These are phyloP conservation scores for Penicillium capsulatum DNA, from an alignment of 2,329 filamentous ascomycete genomes.

Conservation along the genomic window DNA sequence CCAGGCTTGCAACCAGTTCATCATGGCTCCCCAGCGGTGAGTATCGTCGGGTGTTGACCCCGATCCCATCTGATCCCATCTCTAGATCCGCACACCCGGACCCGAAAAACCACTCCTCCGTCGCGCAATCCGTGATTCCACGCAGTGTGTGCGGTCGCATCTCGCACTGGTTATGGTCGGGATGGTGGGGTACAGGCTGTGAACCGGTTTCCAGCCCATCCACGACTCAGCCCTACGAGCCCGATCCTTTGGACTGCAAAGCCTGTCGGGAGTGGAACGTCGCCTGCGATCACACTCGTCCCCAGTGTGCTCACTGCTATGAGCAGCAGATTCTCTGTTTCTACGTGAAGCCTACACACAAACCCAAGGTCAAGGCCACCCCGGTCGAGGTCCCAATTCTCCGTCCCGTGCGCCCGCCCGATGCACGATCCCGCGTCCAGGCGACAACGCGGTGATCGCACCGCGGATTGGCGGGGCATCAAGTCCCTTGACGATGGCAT, in stretches of 20 bases:
- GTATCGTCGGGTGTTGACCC: too few species aligned
- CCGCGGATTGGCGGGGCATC: too few species aligned
- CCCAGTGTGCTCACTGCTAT: constrained; percentile 31
- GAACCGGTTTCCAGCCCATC: constrained; percentile 1
- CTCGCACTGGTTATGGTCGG: constrained; percentile 22
- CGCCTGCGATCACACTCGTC: constrained; percentile 26
- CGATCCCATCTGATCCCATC: too few species aligned
- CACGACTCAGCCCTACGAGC: constrained; percentile 9
- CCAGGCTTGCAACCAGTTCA: too few species aligned
- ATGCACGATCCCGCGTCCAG: neutral
- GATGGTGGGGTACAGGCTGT: constrained; percentile 14
- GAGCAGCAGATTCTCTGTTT: constrained; percentile 34
- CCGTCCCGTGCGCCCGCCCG: neutral
- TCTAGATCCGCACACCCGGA: neutral
- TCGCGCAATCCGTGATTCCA: constrained; percentile 4
- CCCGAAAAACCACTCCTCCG: neutral
- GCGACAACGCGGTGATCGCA: too few species aligned
- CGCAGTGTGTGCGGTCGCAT: constrained; percentile 15
- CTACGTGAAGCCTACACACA: constrained; percentile 27
- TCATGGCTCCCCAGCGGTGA: too few species aligned
- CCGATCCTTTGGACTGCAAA: constrained; percentile 18
- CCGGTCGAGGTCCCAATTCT: constrained; percentile 2
- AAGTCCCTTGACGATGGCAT: too few species aligned
- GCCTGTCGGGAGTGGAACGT: constrained; percentile 28
- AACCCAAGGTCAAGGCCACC: constrained; percentile 17